These are phyloP conservation scores for Quillaja saponaria DNA, from an alignment of 306 rosid species.

Conservation along the genomic window DNA sequence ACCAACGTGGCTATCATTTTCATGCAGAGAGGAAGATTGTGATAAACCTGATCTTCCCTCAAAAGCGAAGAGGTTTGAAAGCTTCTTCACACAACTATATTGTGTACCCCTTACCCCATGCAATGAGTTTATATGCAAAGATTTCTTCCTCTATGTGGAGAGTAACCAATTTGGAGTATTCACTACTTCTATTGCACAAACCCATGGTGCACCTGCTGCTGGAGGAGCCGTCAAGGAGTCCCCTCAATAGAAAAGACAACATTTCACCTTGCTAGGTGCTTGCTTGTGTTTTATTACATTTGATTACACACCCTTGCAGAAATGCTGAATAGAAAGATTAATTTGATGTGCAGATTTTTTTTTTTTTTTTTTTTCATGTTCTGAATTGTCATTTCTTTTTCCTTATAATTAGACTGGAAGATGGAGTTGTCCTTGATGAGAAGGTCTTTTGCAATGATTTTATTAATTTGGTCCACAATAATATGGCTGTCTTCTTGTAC, in stretches of 20 bases:
- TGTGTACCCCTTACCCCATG: conserved; percentile 73
- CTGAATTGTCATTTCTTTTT: not conserved
- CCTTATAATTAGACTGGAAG: conserved; percentile 66
- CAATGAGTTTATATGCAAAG: conserved; percentile 87
- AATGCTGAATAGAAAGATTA: conserved; percentile 1
- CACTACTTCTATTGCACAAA: conserved; percentile 85
- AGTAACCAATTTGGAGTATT: conserved; percentile 73
- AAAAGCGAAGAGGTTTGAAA: conserved; percentile 72
- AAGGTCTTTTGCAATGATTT: conserved; percentile 81
- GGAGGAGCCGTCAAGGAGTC: conserved; percentile 91
- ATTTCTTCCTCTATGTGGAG: conserved; percentile 91
- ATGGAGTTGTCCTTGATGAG: conserved; percentile 80
- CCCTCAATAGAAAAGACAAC: conserved; percentile 89
- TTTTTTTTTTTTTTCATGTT: not conserved
- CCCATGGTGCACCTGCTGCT: conserved; percentile 60
- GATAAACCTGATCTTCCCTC: conserved; percentile 69
- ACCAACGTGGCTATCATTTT: conserved; percentile 85
- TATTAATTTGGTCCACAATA: conserved; percentile 77
- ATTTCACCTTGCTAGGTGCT: conserved; percentile 80
- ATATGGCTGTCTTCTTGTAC: conserved; percentile 90
- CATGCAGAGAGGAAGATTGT: conserved; percentile 83
- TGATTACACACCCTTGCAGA: not conserved
- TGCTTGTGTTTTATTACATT: conserved; percentile 19
- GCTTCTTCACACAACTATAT: conserved; percentile 80
- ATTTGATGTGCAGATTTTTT: conserved; percentile 6